Conservation (phyloP, 1,284 basidiomycete species). For the Marasmius tenuissimus region DNA sequence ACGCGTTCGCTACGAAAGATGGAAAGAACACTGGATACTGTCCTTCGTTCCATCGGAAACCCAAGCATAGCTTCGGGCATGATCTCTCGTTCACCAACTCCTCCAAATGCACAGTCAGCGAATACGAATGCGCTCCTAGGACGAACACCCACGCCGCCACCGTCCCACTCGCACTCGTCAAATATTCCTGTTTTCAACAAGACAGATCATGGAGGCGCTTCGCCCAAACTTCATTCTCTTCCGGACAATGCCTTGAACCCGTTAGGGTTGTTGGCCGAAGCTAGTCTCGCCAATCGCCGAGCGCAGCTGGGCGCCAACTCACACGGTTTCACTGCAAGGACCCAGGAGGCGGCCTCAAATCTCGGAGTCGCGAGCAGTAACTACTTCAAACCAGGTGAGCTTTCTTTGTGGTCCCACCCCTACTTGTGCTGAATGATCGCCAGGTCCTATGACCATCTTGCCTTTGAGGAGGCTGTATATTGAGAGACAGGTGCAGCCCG, state of each 20-base stretch:
- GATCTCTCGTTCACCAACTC: slow-evolving; percentile 77
- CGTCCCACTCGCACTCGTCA: slow-evolving; percentile 17
- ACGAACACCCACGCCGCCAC: slow-evolving; percentile 55
- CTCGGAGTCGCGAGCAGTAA: slow-evolving; percentile 87
- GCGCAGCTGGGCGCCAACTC: slow-evolving; percentile 41
- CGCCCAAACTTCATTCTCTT: slow-evolving; percentile 81
- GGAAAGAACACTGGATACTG: slow-evolving; percentile 89
- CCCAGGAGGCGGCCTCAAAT: slow-evolving; percentile 39
- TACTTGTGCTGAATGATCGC: slow-evolving; percentile 14
- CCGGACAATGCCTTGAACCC: slow-evolving; percentile 92
- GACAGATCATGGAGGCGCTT: slow-evolving; percentile 39
- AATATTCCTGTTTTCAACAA: slow-evolving; percentile 27
- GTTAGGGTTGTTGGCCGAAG: slow-evolving; percentile 87
- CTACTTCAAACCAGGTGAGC: slow-evolving; percentile 91
- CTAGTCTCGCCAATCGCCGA: slow-evolving; percentile 83
- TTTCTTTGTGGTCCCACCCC: slow-evolving; percentile 5
- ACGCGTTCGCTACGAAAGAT: slow-evolving; percentile 89
- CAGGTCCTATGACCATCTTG: slow-evolving; percentile 83
- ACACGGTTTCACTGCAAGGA: slow-evolving; percentile 37
- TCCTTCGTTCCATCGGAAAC: slow-evolving; percentile 81
- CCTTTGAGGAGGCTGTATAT: slow-evolving; percentile 86
- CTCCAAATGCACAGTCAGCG: slow-evolving; percentile 50
- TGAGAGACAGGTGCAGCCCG: slow-evolving; percentile 86
- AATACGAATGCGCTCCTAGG: slow-evolving; percentile 61
- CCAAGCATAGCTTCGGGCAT: slow-evolving; percentile 77